A percentile compares a stretch with the other conserved stretches of the same genome.
phyloP scores from a whole-genome alignment of 179 eudicot species.

The Drosera spatulata region DNA sequence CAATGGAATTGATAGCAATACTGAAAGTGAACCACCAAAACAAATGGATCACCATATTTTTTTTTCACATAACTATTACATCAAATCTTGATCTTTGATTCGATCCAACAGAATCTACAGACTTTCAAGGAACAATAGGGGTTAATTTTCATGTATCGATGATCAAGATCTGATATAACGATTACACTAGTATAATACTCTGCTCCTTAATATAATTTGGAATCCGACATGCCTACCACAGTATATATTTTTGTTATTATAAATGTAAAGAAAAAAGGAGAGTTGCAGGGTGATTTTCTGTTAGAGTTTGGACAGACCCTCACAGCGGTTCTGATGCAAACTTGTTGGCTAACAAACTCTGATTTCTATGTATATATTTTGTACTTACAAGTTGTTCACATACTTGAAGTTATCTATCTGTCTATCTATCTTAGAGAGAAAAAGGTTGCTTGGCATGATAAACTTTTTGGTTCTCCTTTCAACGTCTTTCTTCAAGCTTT shows the following conservation, averaged over 20 bases:
- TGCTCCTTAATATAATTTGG: too few species aligned
- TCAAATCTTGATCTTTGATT: too few species aligned
- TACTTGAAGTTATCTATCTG: background rate
- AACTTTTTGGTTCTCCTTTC: conserved; percentile 47
- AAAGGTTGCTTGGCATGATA: conserved; percentile 45
- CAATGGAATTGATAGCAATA: background rate
- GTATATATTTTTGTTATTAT: background rate
- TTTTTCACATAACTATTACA: too few species aligned
- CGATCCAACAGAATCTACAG: too few species aligned
- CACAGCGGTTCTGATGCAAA: conserved; percentile 37
- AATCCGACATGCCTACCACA: too few species aligned
- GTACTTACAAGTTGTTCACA: background rate
- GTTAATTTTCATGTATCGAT: too few species aligned
- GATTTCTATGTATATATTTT: too few species aligned
- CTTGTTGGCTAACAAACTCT: conserved; percentile 52
- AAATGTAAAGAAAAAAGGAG: background rate
- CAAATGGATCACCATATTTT: too few species aligned
- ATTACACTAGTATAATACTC: too few species aligned
- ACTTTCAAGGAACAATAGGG: too few species aligned
- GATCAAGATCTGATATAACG: too few species aligned
- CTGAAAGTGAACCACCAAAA: too few species aligned
- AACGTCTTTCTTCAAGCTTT: conserved; percentile 41
- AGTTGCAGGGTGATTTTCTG: conserved; percentile 15
- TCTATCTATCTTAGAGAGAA: background rate
- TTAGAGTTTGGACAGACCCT: conserved; percentile 45